phyloP scores from a whole-genome alignment of 495 filamentous ascomycete species.

The Daldinia caldariorum region DNA sequence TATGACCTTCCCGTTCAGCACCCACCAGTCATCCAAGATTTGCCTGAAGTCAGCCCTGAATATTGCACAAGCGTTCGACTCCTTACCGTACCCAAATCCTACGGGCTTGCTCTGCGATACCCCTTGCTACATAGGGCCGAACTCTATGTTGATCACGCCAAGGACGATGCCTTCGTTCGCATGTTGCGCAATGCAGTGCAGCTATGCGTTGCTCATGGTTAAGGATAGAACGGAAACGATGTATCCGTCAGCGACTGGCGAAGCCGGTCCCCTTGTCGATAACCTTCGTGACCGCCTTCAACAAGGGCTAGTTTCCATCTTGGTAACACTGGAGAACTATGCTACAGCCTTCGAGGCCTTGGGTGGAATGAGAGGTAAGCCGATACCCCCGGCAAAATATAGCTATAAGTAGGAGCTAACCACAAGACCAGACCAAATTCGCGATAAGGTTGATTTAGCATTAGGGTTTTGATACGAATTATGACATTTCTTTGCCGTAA shows the following conservation, averaged over 20 bases:
- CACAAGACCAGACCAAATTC: slow-evolving; percentile 44
- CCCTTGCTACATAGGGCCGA: slow-evolving; percentile 45
- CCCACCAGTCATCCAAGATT: slow-evolving; percentile 64
- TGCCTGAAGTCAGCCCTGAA: slow-evolving; percentile 62
- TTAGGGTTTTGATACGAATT: slow-evolving; percentile 33
- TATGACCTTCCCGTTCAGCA: slow-evolving; percentile 61
- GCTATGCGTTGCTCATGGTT: slow-evolving; percentile 69
- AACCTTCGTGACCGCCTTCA: slow-evolving; percentile 63
- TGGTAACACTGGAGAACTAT: slow-evolving; percentile 65
- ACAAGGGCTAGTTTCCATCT: slow-evolving; percentile 62
- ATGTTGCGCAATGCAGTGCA: slow-evolving; percentile 71
- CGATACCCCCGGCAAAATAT: background rate
- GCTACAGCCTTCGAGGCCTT: slow-evolving; percentile 68
- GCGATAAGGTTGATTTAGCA: slow-evolving; percentile 46
- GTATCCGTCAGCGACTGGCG: slow-evolving; percentile 49
- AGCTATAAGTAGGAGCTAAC: slow-evolving; percentile 6
- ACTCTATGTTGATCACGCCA: slow-evolving; percentile 49
- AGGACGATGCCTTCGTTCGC: slow-evolving; percentile 70
- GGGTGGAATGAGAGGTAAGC: slow-evolving; percentile 69
- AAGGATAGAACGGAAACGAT: slow-evolving; percentile 60
- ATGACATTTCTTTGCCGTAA: background rate
- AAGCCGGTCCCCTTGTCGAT: slow-evolving; percentile 52
- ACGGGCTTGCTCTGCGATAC: slow-evolving; percentile 45
- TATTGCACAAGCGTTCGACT: slow-evolving; percentile 62
- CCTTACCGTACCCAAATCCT: slow-evolving; percentile 62